Conservation (phyloP, 768 basidiomycete species). For the Podaxis rugospora region DNA sequence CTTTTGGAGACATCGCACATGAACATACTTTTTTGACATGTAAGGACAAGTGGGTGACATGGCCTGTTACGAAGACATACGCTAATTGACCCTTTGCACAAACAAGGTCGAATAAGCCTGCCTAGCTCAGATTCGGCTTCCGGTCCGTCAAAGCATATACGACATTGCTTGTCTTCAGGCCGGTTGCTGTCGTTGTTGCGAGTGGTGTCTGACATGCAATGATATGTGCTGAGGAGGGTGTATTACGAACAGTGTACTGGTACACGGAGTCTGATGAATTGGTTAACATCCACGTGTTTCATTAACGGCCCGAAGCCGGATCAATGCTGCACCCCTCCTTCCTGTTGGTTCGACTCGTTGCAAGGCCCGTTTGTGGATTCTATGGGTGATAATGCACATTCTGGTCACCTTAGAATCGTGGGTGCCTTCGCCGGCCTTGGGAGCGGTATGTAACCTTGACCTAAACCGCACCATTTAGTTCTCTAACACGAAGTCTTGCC, state of each 20-base stretch:
- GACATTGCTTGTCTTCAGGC: conserved; percentile 60
- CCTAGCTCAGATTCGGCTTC: conserved; percentile 60
- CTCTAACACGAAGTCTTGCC: background rate
- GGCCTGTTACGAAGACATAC: conserved; percentile 24
- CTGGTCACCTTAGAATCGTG: conserved; percentile 42
- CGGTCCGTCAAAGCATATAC: conserved; percentile 76
- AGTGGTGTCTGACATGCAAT: conserved; percentile 4
- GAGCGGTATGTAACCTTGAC: conserved; percentile 42
- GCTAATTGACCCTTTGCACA: conserved; percentile 77
- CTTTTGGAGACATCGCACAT: conserved; percentile 70
- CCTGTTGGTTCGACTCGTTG: background rate
- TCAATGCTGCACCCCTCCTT: background rate
- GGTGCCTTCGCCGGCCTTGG: conserved; percentile 58
- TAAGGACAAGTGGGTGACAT: background rate
- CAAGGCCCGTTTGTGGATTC: background rate
- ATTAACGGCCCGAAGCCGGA: background rate
- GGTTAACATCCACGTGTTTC: conserved; percentile 12
- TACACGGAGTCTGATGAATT: background rate
- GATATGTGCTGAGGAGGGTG: conserved; percentile 5
- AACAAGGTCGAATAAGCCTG: conserved; percentile 76
- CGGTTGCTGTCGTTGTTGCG: conserved; percentile 8
- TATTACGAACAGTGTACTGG: background rate
- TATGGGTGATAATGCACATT: conserved; percentile 13
- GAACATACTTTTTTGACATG: conserved; percentile 55
- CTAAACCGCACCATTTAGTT: background rate